Conservation (phyloP, 805 yeast species). For the Crinitomyces ghanaensis region DNA sequence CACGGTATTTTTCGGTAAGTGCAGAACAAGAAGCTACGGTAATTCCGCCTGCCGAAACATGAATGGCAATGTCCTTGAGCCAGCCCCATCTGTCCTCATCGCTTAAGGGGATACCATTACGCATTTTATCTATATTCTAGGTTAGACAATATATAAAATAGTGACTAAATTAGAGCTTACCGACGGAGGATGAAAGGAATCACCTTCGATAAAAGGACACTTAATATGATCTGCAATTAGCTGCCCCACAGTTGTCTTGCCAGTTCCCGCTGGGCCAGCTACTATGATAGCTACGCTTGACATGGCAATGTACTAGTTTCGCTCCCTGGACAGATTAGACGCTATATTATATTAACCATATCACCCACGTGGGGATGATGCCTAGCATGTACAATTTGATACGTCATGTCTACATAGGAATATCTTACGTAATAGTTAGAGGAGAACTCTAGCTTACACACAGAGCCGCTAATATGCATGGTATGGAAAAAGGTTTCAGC, state of each 20-base stretch:
- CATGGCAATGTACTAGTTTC: too few relatives aligned
- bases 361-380: too few relatives aligned
- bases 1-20: constrained; percentile 64
- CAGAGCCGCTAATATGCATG: too few relatives aligned
- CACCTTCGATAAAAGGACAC: constrained; percentile 75
- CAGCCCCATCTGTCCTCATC: constrained; percentile 94
- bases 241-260: constrained; percentile 72
- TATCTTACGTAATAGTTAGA: too few relatives aligned
- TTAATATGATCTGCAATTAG: constrained; percentile 34
- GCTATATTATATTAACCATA: too few relatives aligned
- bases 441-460: too few relatives aligned
- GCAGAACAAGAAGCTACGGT: constrained; percentile 77
- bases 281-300: constrained; percentile 40
- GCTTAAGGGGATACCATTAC: constrained; percentile 61
- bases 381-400: too few relatives aligned
- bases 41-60: constrained; percentile 27
- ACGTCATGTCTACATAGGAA: too few relatives aligned
- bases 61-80: constrained; percentile 43
- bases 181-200: constrained; percentile 55
- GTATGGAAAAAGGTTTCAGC: too few relatives aligned
- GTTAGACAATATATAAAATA: not conserved
- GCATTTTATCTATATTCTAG: constrained; percentile 70
- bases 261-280: constrained; percentile 96
- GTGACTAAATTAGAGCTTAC: constrained; percentile 12
- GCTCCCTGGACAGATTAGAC: too few relatives aligned